Base-by-base conservation (phyloP, 352 stramenopile genomes). In the Elongisporangium undulatum region DNA sequence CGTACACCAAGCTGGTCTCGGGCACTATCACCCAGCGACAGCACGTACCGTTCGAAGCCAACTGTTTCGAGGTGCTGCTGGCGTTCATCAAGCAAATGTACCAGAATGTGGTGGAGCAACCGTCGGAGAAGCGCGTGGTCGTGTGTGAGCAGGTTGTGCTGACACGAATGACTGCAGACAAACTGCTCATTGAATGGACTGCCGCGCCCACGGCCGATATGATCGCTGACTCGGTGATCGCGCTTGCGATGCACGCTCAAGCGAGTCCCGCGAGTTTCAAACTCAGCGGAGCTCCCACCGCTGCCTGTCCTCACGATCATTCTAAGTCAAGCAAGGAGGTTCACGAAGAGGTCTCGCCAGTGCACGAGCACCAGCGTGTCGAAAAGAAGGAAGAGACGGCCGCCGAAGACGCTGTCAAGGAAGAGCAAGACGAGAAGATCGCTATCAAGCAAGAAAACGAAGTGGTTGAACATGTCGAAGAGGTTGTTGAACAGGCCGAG, bases 201-300 rank as follows among this genome's bases (percentile, higher is more conserved):
- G 93, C 94, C 10, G 93, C 89, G 39, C 92, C 95, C n/a, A 96
- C 90, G 4, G 92, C 89, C 7, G 96, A 99, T 67, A 95, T 98
- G 68, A 94, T 99, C 58, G 96, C 95, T 19, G 96, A 99, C 80
- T 97, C 94, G 17, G 77, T 98, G n/a, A 94, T 98, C 45, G 93
- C 91, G 17, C 72, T 98, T 13, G 83, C 97, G n/a, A 98, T 99
- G 90, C 95, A 99, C 62, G 88, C 84, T 2, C 81, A 94, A 61
- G 85, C 87, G 51, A 92, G 85, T 59, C 82, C 80, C 6, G 84
- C 82, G 21, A 87, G 81, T 49, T 93, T 95, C 63, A 93, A 95
- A 68, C 59, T 94, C 21, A 89, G 80, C 61, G 69, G 73, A 8
- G 82, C 94, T 58, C 81, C 82, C 19, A 89, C 69, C 0, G 84